Evolutionary conservation across 75 land plant species (phyloP).

Genomic region (Cupressus sempervirens): DNA sequence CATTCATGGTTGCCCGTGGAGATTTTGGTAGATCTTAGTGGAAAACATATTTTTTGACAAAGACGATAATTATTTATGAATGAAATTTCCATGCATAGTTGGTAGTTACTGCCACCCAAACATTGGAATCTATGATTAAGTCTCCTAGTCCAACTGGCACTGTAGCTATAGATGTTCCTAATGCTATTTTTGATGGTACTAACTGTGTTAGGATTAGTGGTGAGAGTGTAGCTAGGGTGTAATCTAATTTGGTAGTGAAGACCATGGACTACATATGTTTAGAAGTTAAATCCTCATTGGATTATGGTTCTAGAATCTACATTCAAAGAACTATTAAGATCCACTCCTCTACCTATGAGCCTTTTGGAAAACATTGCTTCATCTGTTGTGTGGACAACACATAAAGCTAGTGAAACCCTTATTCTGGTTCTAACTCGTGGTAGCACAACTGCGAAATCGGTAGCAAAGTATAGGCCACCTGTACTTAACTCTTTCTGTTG

Average conservation of each 20-base stretch:
- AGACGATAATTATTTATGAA: conserved; percentile 95
- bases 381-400: conserved; percentile 84
- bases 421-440: conserved; percentile 85
- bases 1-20: conserved; percentile 93
- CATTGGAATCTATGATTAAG: conserved; percentile 95
- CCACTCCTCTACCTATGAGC: conserved; percentile 81
- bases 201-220: conserved; percentile 92
- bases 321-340: conserved; percentile 65
- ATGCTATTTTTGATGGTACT: conserved; percentile 86
- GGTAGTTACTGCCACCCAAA: conserved; percentile 91
- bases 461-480: conserved; percentile 84
- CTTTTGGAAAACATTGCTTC: conserved; percentile 88
- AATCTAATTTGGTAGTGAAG: conserved; percentile 78
- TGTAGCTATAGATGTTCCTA: conserved; percentile 91
- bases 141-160: conserved; percentile 88
- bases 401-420: conserved; percentile 69
- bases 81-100: conserved; percentile 84
- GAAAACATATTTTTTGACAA: conserved; percentile 82
- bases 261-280: conserved; percentile 81
- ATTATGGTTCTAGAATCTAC: conserved; percentile 68
- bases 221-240: conserved; percentile 86
- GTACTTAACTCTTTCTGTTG: conserved; percentile 80
- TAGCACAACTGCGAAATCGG: conserved; percentile 83
- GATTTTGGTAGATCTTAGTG: conserved; percentile 88
- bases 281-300: conserved; percentile 83